Evolutionary conservation across 2,329 filamentous ascomycete species (phyloP).

Genomic region (Colletotrichum costaricense): DNA sequence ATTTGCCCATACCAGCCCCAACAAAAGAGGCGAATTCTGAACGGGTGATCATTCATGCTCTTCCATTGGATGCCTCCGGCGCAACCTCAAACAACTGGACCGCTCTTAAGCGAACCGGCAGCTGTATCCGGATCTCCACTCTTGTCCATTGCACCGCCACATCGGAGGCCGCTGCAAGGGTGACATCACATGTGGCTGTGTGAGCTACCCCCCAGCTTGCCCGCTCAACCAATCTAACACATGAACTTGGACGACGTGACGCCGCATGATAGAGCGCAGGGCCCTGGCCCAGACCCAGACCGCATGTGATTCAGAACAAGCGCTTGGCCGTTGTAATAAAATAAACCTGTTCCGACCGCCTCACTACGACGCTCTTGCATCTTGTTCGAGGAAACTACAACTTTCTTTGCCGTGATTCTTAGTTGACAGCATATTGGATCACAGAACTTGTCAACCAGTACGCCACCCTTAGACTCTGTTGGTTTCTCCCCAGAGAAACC

Average conservation of each 20-base stretch:
- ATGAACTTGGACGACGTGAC: constrained; percentile 14
- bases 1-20: background rate
- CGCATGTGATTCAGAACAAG: constrained; percentile 32
- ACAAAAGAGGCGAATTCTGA: constrained; percentile 7
- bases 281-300: constrained; percentile 8
- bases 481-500: background rate
- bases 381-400: background rate
- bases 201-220: constrained; percentile 29
- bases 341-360: constrained; percentile 18
- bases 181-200: constrained; percentile 38
- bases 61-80: constrained; percentile 32
- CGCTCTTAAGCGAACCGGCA: constrained; percentile 30
- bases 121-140: constrained; percentile 9
- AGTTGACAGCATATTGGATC: background rate
- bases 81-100: constrained; percentile 9
- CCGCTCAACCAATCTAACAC: constrained; percentile 21
- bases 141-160: constrained; percentile 21
- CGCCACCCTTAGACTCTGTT: too few species aligned
- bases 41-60: constrained; percentile 13
- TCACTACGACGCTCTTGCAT: background rate
- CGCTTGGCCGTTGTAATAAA: constrained; percentile 32
- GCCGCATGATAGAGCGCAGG: constrained; percentile 7
- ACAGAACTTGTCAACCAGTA: constrained; percentile 35
- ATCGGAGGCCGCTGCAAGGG: constrained; percentile 24
- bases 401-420: background rate